Conservation (phyloP, 2,329 filamentous ascomycete genomes). For the Teratosphaeria viscida region DNA sequence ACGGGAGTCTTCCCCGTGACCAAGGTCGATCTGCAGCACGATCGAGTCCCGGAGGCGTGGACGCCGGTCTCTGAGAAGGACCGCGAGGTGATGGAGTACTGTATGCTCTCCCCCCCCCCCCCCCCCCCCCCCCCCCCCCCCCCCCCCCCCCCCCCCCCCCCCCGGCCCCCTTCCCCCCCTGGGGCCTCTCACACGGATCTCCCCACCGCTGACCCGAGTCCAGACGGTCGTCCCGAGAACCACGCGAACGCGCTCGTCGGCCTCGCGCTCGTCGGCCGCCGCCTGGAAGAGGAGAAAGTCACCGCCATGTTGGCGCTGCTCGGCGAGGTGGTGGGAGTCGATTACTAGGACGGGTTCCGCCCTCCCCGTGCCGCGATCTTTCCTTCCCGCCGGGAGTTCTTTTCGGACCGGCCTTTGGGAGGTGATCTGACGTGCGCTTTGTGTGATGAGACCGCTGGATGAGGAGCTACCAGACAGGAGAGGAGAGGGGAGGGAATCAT, state of each 20-base stretch:
- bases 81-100: constrained; percentile 5
- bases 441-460: no score
- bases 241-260: constrained; percentile 40
- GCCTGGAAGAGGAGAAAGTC: constrained; percentile 44
- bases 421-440: no score
- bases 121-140: no score
- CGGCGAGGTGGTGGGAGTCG: neutral
- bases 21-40: constrained; percentile 9
- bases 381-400: no score
- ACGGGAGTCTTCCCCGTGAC: constrained; percentile 12
- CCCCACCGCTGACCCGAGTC: neutral
- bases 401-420: no score
- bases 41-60: constrained; percentile 2
- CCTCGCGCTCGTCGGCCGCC: constrained; percentile 43
- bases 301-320: constrained; percentile 10
- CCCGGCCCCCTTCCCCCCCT: no score
- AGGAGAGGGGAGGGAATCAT: no score
- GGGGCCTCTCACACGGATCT: neutral
- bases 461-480: no score
- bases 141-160: no score
- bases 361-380: no score
- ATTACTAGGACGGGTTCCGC: neutral
- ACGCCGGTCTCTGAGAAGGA: constrained; percentile 6
- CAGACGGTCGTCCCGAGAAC: constrained; percentile 24
- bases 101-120: neutral